These are phyloP conservation scores for Gossypium laxum DNA, from an alignment of 441 rosid genomes.

Conservation along the genomic window DNA sequence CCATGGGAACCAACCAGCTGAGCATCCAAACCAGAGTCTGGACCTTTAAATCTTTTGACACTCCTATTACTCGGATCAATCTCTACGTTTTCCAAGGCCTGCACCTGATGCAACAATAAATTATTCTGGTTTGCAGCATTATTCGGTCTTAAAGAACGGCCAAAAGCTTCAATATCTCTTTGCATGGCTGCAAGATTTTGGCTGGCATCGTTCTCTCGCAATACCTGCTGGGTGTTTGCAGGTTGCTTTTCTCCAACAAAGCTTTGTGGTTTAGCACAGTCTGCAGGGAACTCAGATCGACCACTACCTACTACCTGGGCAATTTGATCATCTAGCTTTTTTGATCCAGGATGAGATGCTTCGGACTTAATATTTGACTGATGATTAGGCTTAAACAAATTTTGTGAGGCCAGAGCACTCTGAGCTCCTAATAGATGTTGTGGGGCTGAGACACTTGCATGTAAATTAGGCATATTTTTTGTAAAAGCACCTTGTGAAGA, in stretches of 20 bases:
- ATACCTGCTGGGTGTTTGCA: constrained; percentile 22
- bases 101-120: constrained; percentile 38
- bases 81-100: constrained; percentile 37
- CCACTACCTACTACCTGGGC: constrained; percentile 27
- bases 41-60: constrained; percentile 38
- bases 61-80: constrained; percentile 34
- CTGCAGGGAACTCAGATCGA: constrained; percentile 29
- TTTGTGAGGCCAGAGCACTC: constrained; percentile 25
- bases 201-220: constrained; percentile 21
- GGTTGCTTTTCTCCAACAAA: constrained; percentile 24
- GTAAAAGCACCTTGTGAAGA: constrained; percentile 29
- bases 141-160: constrained; percentile 34
- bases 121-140: constrained; percentile 29
- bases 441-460: constrained; percentile 31
- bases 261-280: constrained; percentile 20
- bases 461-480: constrained; percentile 26
- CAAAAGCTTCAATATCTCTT: constrained; percentile 46
- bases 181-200: constrained; percentile 28
- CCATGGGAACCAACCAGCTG: constrained; percentile 22
- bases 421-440: constrained; percentile 33
- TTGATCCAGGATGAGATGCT: constrained; percentile 26
- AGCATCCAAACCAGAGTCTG: constrained; percentile 25
- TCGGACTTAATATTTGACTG: constrained; percentile 29
- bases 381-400: constrained; percentile 24
- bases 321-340: constrained; percentile 31